Base-by-base conservation (phyloP, 208 protist species). In the Crithidia expoeki region DNA sequence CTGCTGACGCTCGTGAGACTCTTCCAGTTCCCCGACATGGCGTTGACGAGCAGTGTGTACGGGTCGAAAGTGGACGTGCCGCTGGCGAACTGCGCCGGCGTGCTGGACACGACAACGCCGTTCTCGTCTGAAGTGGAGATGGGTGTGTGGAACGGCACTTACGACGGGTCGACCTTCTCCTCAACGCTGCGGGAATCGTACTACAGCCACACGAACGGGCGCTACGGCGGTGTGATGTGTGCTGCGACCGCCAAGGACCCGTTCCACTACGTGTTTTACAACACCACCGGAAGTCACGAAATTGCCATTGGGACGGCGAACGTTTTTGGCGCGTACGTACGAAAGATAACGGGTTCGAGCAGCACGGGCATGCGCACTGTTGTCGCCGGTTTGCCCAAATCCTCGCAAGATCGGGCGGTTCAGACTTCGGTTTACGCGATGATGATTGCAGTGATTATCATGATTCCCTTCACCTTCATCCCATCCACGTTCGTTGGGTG, bases 381-480 rank as follows among this genome's bases (percentile, higher is more conserved):
- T 9, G 52, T 12, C 0, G 30, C n/a, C n/a, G 59, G n/a, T 57
- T 51, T 40, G 42, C 38, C 71, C 77, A 78, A 59, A 71, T 93
- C 27, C 82, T 76, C 14, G n/a, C 46, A 60, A 30, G 55, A 60
- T 21, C 34, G 40, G 0, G 78, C 76, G 76, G 4, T 52, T 53
- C 53, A 94, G 83, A 2, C 23, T n/a, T n/a, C n/a, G n/a, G n/a
- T n/a, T n/a, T n/a, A n/a, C n/a, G 66, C 76, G 2, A 55, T 95
- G 27, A 69, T 93, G 28, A 81, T 89, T 25, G 57, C 72, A 23
- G 81, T 92, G 46, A 74, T 79, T 66, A 80, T 92, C 27, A 89
- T 83, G 70, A 83, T 92, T 49, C 91, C 88, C 30, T 89, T 93
- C 64, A 81, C 81, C 19, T 88, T 92, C 62, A 82, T 93, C 58